Evolutionary conservation across 2,329 filamentous ascomycete genomes (phyloP).

Genomic region (Fonsecaea multimorphosa): DNA sequence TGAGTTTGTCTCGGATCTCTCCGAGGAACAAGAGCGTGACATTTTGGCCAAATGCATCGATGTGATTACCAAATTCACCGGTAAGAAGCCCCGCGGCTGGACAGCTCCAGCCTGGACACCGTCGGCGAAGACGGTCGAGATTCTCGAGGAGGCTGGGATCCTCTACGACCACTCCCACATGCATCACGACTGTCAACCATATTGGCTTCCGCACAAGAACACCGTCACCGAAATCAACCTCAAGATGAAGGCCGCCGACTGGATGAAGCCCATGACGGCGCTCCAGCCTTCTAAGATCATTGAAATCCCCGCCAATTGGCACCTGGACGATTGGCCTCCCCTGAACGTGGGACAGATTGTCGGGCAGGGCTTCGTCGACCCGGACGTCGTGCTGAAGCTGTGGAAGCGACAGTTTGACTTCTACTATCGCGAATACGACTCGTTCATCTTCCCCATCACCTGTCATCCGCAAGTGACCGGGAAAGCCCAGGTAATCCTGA

Average conservation of each 20-base stretch:
- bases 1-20: conserved; percentile 45
- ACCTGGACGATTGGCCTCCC: conserved; percentile 56
- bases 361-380: conserved; percentile 40
- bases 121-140: conserved; percentile 47
- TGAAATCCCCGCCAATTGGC: conserved; percentile 56
- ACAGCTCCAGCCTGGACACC: conserved; percentile 53
- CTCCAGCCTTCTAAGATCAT: conserved; percentile 48
- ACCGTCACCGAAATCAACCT: conserved; percentile 9
- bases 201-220: conserved; percentile 13
- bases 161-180: conserved; percentile 56
- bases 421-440: conserved; percentile 53
- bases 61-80: conserved; percentile 46
- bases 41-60: conserved; percentile 48
- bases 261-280: conserved; percentile 47
- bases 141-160: conserved; percentile 51
- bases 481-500: conserved; percentile 54
- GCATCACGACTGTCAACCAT: conserved; percentile 51
- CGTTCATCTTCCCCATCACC: conserved; percentile 55
- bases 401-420: conserved; percentile 58
- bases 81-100: conserved; percentile 51
- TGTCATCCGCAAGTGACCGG: conserved; percentile 57
- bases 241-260: conserved; percentile 8
- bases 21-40: conserved; percentile 45
- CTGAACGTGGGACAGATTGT: conserved; percentile 43
- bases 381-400: conserved; percentile 49